Evolutionary conservation across 78 protist genomes (phyloP), one percentile per base, ranked within the genome.

Genomic region (Dictyostelium intermedium): DNA sequence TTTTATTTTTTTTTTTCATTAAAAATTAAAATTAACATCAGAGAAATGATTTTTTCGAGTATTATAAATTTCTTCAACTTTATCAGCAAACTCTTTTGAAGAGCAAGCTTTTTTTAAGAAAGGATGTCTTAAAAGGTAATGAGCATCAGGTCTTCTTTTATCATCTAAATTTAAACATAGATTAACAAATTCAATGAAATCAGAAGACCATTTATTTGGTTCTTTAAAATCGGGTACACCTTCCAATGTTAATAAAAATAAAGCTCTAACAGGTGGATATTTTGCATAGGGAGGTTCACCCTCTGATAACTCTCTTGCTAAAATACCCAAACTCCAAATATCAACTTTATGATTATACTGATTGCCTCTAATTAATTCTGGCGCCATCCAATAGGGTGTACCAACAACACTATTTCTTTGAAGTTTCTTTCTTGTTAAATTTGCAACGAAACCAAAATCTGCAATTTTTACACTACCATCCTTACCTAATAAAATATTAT

Each of bases 311-410:
- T 94, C 96, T 76, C 91, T 76, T 18, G 93, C 93, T 25, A 94
- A 41, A 41, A 94, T 94, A 76, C 96, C 96, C 5, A 94, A 53
- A 47, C 84, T 69, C 96, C 96, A 94, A 73, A 94, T 87, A 56
- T 94, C 96, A 43, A 93, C 74, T 34, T 93, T 91, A 27, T 91
- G 84, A 82, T 91, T 85, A n/a, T 91, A 91, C 14, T 91, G 78
- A 23, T 79, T 85, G 5, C 95, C 95, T 72, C 81, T 69, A 20
- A 91, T 91, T 1, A 82, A 70, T n/a, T 91, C 98, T 34, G 98
- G 98, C 4, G 97, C 96, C 98, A 97, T 97, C 98, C 98, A 97
- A 74, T 92, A 95, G 1, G 98, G 98, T 47, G 98, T 93, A 1
- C 98, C 98, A 47, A 93, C 95, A 7, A 96, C 80, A n/a, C 96